Evolutionary conservation across 2,329 filamentous ascomycete genomes (phyloP), one percentile per base, ranked within the genome.

Genomic region (Ceratocystis cubensis): DNA sequence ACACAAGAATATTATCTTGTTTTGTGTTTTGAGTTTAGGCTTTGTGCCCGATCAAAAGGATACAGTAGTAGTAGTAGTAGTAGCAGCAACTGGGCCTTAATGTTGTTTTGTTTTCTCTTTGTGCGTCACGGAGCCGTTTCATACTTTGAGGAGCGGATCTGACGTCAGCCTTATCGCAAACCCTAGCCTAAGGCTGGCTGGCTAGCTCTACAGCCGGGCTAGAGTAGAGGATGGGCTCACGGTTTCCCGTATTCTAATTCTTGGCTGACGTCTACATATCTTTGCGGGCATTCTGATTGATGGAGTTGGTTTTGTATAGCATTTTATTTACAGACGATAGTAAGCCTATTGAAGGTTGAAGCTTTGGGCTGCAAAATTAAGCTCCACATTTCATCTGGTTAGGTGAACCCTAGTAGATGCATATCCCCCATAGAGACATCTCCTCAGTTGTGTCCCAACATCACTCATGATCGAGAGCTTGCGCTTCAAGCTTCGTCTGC

Each of bases 351-450:
- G 15, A 7, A 41, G 37, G 28, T 30, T 13, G 20, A 63, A 20
- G 25, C 61, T 41, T 56, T 44, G 28, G 33, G 46, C 17, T 25
- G 15, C 22, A 30, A 20, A 25, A 17, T 20, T 13, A 1, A 7
- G 15, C 15, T 25, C 44, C 37, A 48, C 41, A n/a, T 25, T 48
- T 33, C 28, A 25, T 25, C 6, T 56, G 7, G 3, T 25, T 20
- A 20, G 8, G 3, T 15, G 1, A 13, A 6, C 37, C 61, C 22
- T n/a, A 25, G 25, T 56, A 64, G 10, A 15, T 50, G 45, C 62
- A 64, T 64, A 41, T 20, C 30, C 62, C 25, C 62, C n/a, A 56
- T 64, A 64, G 8, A 56, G 1, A 33, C 62, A 64, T 30, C 0
- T 10, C n/a, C 13, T 1, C 44, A 22, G 33, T 30, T 46, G 62